These are phyloP conservation scores for Pythium angustatum DNA, from an alignment of 352 stramenopile species.

Conservation along the genomic window DNA sequence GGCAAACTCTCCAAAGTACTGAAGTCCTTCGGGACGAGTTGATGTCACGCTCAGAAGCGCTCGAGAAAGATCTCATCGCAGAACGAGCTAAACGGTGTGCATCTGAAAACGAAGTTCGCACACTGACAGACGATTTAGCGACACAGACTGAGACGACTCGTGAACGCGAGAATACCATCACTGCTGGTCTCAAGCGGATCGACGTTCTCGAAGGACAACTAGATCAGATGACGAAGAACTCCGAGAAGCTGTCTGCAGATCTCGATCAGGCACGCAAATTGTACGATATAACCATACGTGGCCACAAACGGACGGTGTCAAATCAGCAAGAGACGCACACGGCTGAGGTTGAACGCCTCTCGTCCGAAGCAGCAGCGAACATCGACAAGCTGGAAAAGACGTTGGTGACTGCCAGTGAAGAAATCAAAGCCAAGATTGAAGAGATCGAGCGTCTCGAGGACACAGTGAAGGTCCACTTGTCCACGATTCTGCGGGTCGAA, in stretches of 20 bases:
- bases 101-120: background rate
- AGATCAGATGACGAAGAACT: background rate
- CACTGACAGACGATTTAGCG: slow-evolving; percentile 2
- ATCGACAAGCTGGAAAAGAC: slow-evolving; percentile 5
- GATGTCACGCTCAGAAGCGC: background rate
- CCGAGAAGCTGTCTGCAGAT: background rate
- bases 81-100: background rate
- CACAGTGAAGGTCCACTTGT: background rate
- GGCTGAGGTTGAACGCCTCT: slow-evolving; percentile 4
- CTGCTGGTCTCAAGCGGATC: background rate
- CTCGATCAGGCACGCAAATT: background rate
- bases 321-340: background rate
- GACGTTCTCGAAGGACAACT: background rate
- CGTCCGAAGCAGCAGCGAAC: background rate
- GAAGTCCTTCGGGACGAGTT: slow-evolving; percentile 1
- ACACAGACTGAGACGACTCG: background rate
- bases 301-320: background rate
- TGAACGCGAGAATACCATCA: slow-evolving; percentile 5
- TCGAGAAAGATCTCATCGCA: slow-evolving; percentile 3
- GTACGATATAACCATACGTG: background rate
- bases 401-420: background rate
- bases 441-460: slow-evolving; percentile 11
- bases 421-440: background rate
- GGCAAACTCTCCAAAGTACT: background rate
- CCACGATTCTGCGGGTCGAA: slow-evolving; percentile 1